phyloP scores from a whole-genome alignment of 768 basidiomycete genomes.

The Tricholoma flavovirens region DNA sequence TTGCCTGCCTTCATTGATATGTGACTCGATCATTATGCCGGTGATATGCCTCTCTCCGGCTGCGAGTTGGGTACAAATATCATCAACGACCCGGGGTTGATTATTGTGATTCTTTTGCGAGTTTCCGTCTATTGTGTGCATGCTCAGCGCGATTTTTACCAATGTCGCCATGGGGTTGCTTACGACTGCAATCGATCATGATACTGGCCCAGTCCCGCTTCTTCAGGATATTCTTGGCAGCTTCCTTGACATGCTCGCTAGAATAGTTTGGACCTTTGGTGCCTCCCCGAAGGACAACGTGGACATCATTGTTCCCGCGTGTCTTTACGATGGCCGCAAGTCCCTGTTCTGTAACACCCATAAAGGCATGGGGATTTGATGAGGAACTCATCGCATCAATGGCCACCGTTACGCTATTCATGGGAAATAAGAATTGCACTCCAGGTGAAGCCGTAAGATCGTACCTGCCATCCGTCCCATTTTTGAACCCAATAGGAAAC shows the following conservation, averaged over 20 bases:
- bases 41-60: conserved; percentile 70
- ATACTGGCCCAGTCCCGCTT: conserved; percentile 60
- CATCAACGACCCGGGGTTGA: conserved; percentile 74
- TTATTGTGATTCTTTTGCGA: conserved; percentile 93
- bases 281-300: conserved; percentile 94
- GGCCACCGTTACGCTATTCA: conserved; percentile 69
- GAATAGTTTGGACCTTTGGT: conserved; percentile 88
- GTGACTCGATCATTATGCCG: conserved; percentile 96
- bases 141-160: not conserved
- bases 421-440: conserved; percentile 3
- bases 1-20: conserved; percentile 88
- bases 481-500: conserved; percentile 99
- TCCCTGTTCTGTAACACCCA: conserved; percentile 85
- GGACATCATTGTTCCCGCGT: conserved; percentile 78
- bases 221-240: conserved; percentile 59
- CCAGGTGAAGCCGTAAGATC: conserved; percentile 7
- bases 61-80: conserved; percentile 68
- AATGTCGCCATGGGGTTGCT: conserved; percentile 21
- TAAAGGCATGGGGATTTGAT: conserved; percentile 91
- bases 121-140: conserved; percentile 68
- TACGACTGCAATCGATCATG: conserved; percentile 87
- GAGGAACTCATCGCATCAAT: conserved; percentile 96
- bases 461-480: conserved; percentile 91
- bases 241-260: conserved; percentile 62
- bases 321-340: conserved; percentile 96